Evolutionary conservation across 495 filamentous ascomycete genomes (phyloP), one percentile per base, ranked within the genome.

Genomic region (Neurospora sp.): DNA sequence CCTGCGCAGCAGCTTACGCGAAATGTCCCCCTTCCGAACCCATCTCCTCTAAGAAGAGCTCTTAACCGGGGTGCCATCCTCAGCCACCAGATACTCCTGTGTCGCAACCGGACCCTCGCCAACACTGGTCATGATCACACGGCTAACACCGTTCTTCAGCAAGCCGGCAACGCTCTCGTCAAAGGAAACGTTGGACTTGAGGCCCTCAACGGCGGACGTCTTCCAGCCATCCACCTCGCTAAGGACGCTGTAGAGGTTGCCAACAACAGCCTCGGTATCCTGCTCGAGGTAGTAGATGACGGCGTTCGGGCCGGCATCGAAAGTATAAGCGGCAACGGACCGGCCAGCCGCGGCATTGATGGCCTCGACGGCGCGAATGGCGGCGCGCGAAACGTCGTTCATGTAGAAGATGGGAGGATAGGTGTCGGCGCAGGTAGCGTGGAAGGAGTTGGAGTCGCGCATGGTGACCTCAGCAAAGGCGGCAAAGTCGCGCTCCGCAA

Each of bases 381-480:
- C 93, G 8, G 94, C 93, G 17, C 92, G 84, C 20, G 89, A 92
- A 22, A 95, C 90, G 81, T 98, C 96, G 78, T 98, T 99, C 85
- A 98, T 87, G 84, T 99, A 99, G 84, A 97, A 97, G 75, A 99
- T 98, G 16, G 96, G 96, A 69, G 96, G 96, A 80, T 91, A 92
- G 0, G 96, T 98, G 83, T 99, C 96, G 73, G 95, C 84, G 79
- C 96, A 98, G 40, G 91, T 92, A 17, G 96, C 93, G 80, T 99
- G 96, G 89, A 99, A 99, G 70, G 88, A 90, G 81, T 99, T 99
- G 78, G 92, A 94, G 78, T 99, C 96, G 77, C 89, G 90, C 94
- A 97, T 98, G 14, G 96, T 97, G 41, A 97, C 87, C 80, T 90
- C 88, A 5, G 90, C 96, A 79, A 98, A 99, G n/a, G 83, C 82